Evolutionary conservation across 352 stramenopile genomes (phyloP).

Genomic region (Globisporangium echinulatum): DNA sequence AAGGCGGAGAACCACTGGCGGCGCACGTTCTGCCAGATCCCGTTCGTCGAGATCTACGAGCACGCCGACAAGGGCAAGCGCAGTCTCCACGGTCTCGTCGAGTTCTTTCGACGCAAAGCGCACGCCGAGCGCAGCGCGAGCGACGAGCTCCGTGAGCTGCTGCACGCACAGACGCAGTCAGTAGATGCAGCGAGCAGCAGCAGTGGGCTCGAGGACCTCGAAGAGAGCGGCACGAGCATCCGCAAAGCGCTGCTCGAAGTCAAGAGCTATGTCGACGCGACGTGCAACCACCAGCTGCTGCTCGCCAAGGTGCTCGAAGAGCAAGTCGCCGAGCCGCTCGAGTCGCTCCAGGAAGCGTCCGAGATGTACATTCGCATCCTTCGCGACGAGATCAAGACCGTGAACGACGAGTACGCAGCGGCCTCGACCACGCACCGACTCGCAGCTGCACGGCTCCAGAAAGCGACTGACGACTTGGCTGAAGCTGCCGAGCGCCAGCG

Average conservation of each 20-base stretch:
- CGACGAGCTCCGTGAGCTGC: constrained; percentile 52
- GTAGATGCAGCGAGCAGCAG: neutral
- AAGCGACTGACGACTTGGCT: constrained; percentile 31
- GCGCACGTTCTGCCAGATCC: constrained; percentile 84
- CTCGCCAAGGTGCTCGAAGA: constrained; percentile 77
- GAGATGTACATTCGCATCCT: constrained; percentile 78
- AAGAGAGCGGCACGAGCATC: constrained; percentile 63
- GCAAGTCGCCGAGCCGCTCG: constrained; percentile 70
- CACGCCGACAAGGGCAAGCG: constrained; percentile 73
- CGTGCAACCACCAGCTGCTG: constrained; percentile 59
- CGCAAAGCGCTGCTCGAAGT: constrained; percentile 53
- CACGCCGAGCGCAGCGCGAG: constrained; percentile 49
- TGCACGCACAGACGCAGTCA: constrained; percentile 19
- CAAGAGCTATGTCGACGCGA: constrained; percentile 52
- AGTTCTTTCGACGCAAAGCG: constrained; percentile 67
- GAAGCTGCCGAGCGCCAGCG: constrained; percentile 59
- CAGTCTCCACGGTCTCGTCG: constrained; percentile 62
- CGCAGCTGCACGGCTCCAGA: constrained; percentile 27
- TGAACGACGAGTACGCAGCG: constrained; percentile 61
- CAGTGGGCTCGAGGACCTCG: constrained; percentile 44
- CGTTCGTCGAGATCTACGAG: constrained; percentile 71
- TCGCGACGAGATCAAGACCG: constrained; percentile 66
- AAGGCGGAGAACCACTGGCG: constrained; percentile 79
- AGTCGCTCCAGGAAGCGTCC: constrained; percentile 68
- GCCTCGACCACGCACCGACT: constrained; percentile 29